Percentiles rank a stretch among this genome's conserved stretches.
Conservation (phyloP, 257 asterid species). For the Penstemon newberryi region DNA sequence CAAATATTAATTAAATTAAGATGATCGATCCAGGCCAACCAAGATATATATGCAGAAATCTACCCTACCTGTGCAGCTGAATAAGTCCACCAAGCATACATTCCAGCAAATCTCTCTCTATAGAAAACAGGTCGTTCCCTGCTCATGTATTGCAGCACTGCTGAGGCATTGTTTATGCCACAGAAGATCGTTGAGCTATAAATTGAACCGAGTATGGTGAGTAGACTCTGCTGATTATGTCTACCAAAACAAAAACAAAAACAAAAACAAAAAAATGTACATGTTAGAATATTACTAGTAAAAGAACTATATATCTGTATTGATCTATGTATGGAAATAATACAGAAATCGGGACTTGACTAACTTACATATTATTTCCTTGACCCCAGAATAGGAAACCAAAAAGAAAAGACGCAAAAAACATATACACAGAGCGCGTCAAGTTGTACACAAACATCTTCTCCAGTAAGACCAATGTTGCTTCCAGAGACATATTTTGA, state of each 20-base stretch:
- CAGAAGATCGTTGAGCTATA: slow-evolving; percentile 40
- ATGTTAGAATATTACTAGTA: neutral
- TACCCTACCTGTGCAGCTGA: slow-evolving; percentile 53
- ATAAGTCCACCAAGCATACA: slow-evolving; percentile 66
- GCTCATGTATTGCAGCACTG: slow-evolving; percentile 45
- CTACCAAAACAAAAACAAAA: slow-evolving; percentile 25
- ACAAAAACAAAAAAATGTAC: neutral
- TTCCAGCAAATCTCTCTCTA: slow-evolving; percentile 59
- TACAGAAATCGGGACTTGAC: neutral
- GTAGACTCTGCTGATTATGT: slow-evolving; percentile 47
- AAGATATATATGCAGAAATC: too few relatives aligned
- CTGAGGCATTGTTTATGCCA: slow-evolving; percentile 51
- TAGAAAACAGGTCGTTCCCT: slow-evolving; percentile 52
- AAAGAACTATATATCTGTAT: neutral
- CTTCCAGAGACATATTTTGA: slow-evolving; percentile 53
- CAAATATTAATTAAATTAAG: too few relatives aligned
- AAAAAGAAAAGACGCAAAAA: slow-evolving; percentile 35
- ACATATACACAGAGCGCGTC: slow-evolving; percentile 37
- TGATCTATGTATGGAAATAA: neutral
- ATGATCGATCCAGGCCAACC: too few relatives aligned
- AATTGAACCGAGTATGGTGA: slow-evolving; percentile 51
- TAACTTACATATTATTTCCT: slow-evolving; percentile 45
- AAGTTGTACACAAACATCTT: slow-evolving; percentile 48
- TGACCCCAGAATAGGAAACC: slow-evolving; percentile 42
- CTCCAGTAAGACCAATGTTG: slow-evolving; percentile 58